A percentile compares a stretch with the other conserved stretches of the same genome.
Conservation (phyloP, 495 filamentous ascomycete genomes). For the Saxophila tyrrhenica region DNA sequence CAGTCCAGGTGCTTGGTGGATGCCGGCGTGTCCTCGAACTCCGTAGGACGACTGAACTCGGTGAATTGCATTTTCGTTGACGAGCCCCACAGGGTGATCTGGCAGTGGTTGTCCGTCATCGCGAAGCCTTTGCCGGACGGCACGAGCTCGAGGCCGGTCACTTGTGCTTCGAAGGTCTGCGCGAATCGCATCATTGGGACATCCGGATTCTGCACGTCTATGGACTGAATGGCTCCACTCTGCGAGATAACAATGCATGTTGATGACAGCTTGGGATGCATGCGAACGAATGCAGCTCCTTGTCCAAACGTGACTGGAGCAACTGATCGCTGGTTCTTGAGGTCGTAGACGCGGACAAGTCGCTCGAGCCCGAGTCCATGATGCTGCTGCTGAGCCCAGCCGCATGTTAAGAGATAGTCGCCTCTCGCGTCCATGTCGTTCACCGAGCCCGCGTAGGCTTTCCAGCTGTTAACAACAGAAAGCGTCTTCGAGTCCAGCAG, state of each 20-base stretch:
- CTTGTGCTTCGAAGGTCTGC: slow-evolving; percentile 53
- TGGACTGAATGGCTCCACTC: slow-evolving; percentile 81
- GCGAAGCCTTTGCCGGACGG: slow-evolving; percentile 82
- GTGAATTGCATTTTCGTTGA: slow-evolving; percentile 81
- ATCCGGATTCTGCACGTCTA: slow-evolving; percentile 90
- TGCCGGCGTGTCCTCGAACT: slow-evolving; percentile 56
- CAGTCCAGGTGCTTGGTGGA: slow-evolving; percentile 48
- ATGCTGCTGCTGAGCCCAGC: slow-evolving; percentile 66
- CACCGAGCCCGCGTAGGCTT: slow-evolving; percentile 70
- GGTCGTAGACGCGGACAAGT: slow-evolving; percentile 84
- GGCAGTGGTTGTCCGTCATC: slow-evolving; percentile 65
- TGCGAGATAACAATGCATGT: slow-evolving; percentile 85
- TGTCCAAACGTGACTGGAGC: slow-evolving; percentile 86
- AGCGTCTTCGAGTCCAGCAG: slow-evolving; percentile 71
- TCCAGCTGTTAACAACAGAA: slow-evolving; percentile 70
- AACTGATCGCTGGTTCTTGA: slow-evolving; percentile 73
- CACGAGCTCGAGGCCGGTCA: slow-evolving; percentile 71
- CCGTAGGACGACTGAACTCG: slow-evolving; percentile 66
- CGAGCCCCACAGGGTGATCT: slow-evolving; percentile 84
- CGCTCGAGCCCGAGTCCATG: slow-evolving; percentile 65
- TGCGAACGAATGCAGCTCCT: slow-evolving; percentile 80
- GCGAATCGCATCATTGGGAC: slow-evolving; percentile 81
- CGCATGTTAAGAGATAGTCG: slow-evolving; percentile 87
- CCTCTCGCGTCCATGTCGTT: slow-evolving; percentile 93
- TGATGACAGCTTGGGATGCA: slow-evolving; percentile 90